Conservation (phyloP, 2,329 filamentous ascomycete genomes). For the Pseudovirgaria hyperparasitica region DNA sequence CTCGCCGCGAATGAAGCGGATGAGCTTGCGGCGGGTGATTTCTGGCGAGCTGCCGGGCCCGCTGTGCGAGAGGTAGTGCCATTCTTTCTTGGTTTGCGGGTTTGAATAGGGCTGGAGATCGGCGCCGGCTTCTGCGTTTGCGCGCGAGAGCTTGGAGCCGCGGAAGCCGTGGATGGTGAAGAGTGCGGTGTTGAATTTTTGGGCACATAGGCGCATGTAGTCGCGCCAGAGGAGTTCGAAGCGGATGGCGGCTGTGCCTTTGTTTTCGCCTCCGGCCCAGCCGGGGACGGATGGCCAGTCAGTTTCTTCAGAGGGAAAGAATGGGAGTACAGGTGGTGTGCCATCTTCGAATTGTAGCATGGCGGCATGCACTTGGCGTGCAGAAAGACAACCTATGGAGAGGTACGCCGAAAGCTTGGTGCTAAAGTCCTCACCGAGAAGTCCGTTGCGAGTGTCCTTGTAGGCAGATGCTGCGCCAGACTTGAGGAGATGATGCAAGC, state of each 20-base stretch:
- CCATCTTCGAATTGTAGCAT: conserved; percentile 60
- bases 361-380: conserved; percentile 58
- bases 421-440: conserved; percentile 58
- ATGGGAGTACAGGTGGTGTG: conserved; percentile 13
- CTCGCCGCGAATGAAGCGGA: conserved; percentile 50
- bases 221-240: conserved; percentile 70
- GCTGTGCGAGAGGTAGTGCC: conserved; percentile 14
- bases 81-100: conserved; percentile 20
- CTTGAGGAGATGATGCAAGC: conserved; percentile 48
- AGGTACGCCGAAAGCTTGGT: conserved; percentile 67
- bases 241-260: conserved; percentile 55
- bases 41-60: conserved; percentile 30
- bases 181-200: conserved; percentile 53
- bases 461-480: conserved; percentile 51
- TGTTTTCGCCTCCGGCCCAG: conserved; percentile 58
- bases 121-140: conserved; percentile 14
- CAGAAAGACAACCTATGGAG: conserved; percentile 58
- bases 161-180: conserved; percentile 55
- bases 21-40: conserved; percentile 30
- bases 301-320: conserved; percentile 10
- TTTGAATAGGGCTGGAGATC: conserved; percentile 25
- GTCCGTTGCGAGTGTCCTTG: conserved; percentile 57
- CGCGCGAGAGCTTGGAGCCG: conserved; percentile 12
- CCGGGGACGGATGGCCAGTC: conserved; percentile 26
- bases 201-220: conserved; percentile 65